Percentiles rank a stretch among this genome's conserved stretches.
Conservation (phyloP, 352 stramenopile genomes). For the Globisporangium paddicum region DNA sequence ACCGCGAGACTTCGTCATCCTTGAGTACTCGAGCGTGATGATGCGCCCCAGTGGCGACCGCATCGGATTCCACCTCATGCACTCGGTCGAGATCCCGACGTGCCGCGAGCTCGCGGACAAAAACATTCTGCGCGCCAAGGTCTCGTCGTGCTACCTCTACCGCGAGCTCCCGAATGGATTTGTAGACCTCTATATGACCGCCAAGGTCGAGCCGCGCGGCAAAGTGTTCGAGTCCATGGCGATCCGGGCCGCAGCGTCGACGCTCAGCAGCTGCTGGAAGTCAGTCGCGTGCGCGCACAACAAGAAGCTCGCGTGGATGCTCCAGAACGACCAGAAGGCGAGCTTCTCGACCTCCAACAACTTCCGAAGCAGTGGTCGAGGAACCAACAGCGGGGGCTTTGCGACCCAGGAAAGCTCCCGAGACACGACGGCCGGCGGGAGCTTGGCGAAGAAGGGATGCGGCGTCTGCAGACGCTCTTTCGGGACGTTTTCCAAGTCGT, state of each 20-base stretch:
- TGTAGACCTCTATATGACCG: slow-evolving; percentile 65
- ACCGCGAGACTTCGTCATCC: slow-evolving; percentile 46
- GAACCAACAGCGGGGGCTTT: background rate
- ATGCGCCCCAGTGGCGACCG: slow-evolving; percentile 39
- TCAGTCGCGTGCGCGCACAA: slow-evolving; percentile 54
- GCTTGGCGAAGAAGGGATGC: slow-evolving; percentile 11
- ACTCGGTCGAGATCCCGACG: slow-evolving; percentile 36
- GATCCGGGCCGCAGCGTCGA: slow-evolving; percentile 29
- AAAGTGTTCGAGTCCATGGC: slow-evolving; percentile 38
- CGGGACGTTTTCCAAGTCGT: slow-evolving; percentile 24
- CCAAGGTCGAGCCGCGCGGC: slow-evolving; percentile 41
- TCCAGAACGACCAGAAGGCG: slow-evolving; percentile 28
- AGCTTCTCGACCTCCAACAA: background rate
- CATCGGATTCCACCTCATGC: slow-evolving; percentile 50
- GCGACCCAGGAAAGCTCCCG: background rate
- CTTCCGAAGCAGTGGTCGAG: background rate
- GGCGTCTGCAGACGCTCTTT: slow-evolving; percentile 29
- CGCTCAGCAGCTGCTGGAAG: slow-evolving; percentile 64
- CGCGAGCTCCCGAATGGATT: slow-evolving; percentile 37
- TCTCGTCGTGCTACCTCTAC: slow-evolving; percentile 50
- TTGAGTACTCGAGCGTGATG: slow-evolving; percentile 50
- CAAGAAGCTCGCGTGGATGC: slow-evolving; percentile 62
- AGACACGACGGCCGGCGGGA: background rate
- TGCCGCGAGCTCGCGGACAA: slow-evolving; percentile 33
- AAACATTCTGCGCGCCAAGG: slow-evolving; percentile 37